Evolutionary conservation across 202 grass and related monocot species (phyloP).

Genomic region (Zoysia matrella): DNA sequence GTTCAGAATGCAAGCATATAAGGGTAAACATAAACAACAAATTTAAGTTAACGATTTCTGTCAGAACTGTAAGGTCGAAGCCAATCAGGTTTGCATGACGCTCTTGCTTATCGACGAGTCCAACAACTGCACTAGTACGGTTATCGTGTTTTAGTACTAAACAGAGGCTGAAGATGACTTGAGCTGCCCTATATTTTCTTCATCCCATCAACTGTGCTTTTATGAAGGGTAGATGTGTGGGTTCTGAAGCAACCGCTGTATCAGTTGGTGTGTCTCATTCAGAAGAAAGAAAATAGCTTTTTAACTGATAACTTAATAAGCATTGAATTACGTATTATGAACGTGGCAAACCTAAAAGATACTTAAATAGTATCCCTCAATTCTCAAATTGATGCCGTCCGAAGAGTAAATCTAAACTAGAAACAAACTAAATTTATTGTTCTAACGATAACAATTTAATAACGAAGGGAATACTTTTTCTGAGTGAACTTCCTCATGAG

Average conservation of each 20-base stretch:
- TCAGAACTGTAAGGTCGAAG: not conserved
- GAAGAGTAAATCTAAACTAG: too few species aligned
- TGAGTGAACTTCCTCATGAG: not conserved
- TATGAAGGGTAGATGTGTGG: not conserved
- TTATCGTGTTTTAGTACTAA: conserved; percentile 22
- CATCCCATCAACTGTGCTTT: conserved; percentile 18
- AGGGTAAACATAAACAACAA: not conserved
- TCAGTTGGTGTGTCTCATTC: conserved; percentile 23
- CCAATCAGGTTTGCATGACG: conserved; percentile 23
- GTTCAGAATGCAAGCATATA: not conserved
- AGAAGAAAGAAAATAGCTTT: not conserved
- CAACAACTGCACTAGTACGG: conserved; percentile 36
- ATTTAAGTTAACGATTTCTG: conserved; percentile 2
- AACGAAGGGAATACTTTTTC: not conserved
- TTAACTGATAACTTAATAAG: not conserved
- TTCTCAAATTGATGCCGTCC: too few species aligned
- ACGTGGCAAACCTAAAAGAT: not conserved
- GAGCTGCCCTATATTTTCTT: not conserved
- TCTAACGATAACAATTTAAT: too few species aligned
- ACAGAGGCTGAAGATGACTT: conserved; percentile 3
- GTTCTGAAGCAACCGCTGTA: conserved; percentile 27
- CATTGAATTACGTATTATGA: not conserved
- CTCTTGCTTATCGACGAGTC: conserved; percentile 14
- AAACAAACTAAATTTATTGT: too few species aligned
- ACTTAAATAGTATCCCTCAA: not conserved